Conservation (phyloP, 768 basidiomycete species). For the Suillus variegatus region DNA sequence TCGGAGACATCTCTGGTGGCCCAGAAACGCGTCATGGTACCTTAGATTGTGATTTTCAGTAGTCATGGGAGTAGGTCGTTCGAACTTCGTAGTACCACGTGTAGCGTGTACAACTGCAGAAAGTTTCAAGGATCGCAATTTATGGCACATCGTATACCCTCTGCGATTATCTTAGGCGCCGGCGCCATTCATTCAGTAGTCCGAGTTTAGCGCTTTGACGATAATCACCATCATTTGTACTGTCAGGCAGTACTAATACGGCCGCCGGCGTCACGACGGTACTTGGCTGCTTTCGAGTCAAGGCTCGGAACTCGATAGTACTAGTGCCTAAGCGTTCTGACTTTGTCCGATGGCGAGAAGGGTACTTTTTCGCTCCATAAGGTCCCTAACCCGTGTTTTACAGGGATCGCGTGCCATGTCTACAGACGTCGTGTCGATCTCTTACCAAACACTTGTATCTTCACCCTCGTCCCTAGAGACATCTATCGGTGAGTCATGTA, state of each 20-base stretch:
- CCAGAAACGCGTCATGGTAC: not conserved
- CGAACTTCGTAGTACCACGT: not conserved
- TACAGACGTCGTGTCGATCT: slow-evolving; percentile 48
- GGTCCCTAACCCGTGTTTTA: slow-evolving; percentile 9
- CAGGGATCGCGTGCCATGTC: slow-evolving; percentile 20
- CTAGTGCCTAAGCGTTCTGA: not conserved
- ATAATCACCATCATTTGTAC: too few species aligned
- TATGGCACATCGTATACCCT: not conserved
- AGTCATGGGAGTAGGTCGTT: not conserved
- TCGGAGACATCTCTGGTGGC: slow-evolving; percentile 44
- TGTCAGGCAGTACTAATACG: too few species aligned
- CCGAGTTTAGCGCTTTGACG: not conserved
- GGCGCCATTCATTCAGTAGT: not conserved
- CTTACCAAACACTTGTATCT: slow-evolving; percentile 58
- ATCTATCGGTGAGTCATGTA: slow-evolving; percentile 56
- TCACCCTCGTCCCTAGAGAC: slow-evolving; percentile 52
- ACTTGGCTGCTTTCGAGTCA: not conserved
- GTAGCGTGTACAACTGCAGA: not conserved
- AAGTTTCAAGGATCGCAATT: not conserved
- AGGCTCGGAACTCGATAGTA: not conserved
- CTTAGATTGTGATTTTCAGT: slow-evolving; percentile 1
- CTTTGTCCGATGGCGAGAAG: slow-evolving; percentile 18
- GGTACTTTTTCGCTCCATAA: slow-evolving; percentile 5
- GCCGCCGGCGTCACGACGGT: too few species aligned
- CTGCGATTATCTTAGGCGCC: not conserved